Evolutionary conservation across 306 rosid species (phyloP).

Genomic region (Cyamopsis tetragonoloba): DNA sequence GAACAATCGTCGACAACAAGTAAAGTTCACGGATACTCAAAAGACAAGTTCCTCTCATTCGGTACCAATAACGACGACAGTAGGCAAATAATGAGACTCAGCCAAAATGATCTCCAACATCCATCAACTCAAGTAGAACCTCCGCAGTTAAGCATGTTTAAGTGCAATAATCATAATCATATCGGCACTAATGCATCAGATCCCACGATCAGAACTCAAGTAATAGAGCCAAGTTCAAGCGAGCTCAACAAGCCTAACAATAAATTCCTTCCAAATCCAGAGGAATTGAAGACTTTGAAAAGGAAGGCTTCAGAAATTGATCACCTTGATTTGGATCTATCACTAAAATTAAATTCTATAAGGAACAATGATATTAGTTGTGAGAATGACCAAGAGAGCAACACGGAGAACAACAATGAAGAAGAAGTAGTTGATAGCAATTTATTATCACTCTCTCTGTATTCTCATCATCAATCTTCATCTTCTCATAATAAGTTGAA

Average conservation of each 20-base stretch:
- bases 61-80: slow-evolving; percentile 31
- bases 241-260: slow-evolving; percentile 27
- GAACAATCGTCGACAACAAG: slow-evolving; percentile 39
- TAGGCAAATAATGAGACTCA: slow-evolving; percentile 19
- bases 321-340: slow-evolving; percentile 69
- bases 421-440: slow-evolving; percentile 39
- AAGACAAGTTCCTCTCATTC: slow-evolving; percentile 37
- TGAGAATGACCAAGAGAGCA: too few relatives aligned
- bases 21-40: slow-evolving; percentile 34
- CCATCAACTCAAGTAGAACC: background rate
- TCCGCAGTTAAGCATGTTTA: too few relatives aligned
- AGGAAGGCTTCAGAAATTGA: slow-evolving; percentile 48
- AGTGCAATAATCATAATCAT: too few relatives aligned
- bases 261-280: background rate
- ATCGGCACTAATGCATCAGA: too few relatives aligned
- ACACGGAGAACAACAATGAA: slow-evolving; percentile 18
- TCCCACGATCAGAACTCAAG: too few relatives aligned
- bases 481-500: slow-evolving; percentile 33
- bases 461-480: slow-evolving; percentile 45
- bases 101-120: slow-evolving; percentile 13
- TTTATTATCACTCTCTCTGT: slow-evolving; percentile 62
- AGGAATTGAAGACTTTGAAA: slow-evolving; percentile 40
- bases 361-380: background rate
- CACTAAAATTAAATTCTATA: slow-evolving; percentile 58
- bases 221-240: slow-evolving; percentile 22